Evolutionary conservation across 2,329 filamentous ascomycete species (phyloP).

Genomic region (Paramyrothecium sp.): DNA sequence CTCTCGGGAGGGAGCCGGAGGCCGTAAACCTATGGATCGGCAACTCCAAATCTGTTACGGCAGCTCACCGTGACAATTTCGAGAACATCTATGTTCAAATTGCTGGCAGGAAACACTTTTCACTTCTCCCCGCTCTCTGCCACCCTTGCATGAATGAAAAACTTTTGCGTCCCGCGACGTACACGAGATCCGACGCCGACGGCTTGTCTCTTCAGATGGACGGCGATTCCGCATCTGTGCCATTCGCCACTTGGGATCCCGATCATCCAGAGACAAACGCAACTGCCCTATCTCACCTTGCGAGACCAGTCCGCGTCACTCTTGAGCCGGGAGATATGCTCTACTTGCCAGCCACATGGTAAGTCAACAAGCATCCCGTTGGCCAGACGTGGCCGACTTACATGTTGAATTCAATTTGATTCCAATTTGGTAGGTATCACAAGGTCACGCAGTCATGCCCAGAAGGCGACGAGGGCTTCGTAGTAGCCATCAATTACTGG

Average conservation of each 20-base stretch:
- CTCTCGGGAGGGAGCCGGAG: constrained; percentile 64
- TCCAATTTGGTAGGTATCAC: constrained; percentile 57
- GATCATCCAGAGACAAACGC: constrained; percentile 49
- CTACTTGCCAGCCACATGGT: constrained; percentile 81
- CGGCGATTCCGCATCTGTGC: constrained; percentile 41
- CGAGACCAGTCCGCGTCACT: constrained; percentile 63
- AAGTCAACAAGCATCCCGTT: constrained; percentile 17
- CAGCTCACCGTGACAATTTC: constrained; percentile 79
- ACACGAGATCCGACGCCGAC: constrained; percentile 36
- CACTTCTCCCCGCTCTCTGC: constrained; percentile 69
- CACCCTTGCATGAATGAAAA: constrained; percentile 68
- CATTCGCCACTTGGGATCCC: constrained; percentile 75
- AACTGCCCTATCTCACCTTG: constrained; percentile 59
- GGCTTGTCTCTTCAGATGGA: constrained; percentile 32
- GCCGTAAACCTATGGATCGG: constrained; percentile 85
- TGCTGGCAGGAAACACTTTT: constrained; percentile 71
- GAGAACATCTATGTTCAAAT: constrained; percentile 84
- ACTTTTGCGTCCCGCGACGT: constrained; percentile 56
- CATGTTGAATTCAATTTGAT: neutral
- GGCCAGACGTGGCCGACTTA: neutral
- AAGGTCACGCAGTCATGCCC: constrained; percentile 73
- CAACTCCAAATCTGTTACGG: constrained; percentile 66
- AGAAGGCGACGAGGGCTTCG: constrained; percentile 69
- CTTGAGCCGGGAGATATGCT: constrained; percentile 75
- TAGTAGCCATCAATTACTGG: constrained; percentile 82